phyloP scores from a whole-genome alignment of 1,284 basidiomycete genomes.

The Schizophyllum amplum region DNA sequence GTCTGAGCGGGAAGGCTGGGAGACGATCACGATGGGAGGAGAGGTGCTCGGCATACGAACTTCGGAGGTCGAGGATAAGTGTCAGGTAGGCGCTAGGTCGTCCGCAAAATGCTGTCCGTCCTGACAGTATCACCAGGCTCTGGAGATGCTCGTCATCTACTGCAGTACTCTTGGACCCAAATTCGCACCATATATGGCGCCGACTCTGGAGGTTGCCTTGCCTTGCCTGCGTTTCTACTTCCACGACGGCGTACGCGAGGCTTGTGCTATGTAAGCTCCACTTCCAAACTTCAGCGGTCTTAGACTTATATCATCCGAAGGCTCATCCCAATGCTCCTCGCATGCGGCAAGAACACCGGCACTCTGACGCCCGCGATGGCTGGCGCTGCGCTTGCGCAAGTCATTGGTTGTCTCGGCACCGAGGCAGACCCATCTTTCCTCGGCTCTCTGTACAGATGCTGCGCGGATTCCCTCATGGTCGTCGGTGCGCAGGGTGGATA shows the following conservation, averaged over 20 bases:
- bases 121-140: slow-evolving; percentile 31
- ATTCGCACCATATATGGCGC: slow-evolving; percentile 68
- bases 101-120: neutral
- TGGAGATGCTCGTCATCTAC: slow-evolving; percentile 77
- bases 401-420: slow-evolving; percentile 52
- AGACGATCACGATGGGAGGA: slow-evolving; percentile 68
- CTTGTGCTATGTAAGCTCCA: slow-evolving; percentile 53
- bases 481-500: slow-evolving; percentile 20
- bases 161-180: slow-evolving; percentile 59
- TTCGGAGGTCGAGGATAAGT: slow-evolving; percentile 79
- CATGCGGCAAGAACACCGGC: slow-evolving; percentile 61
- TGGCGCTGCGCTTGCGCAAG: slow-evolving; percentile 55
- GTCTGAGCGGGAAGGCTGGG: slow-evolving; percentile 67
- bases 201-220: slow-evolving; percentile 64
- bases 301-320: slow-evolving; percentile 26
- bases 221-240: slow-evolving; percentile 68
- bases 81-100: slow-evolving; percentile 30
- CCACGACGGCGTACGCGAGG: slow-evolving; percentile 79
- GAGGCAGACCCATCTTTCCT: slow-evolving; percentile 72
- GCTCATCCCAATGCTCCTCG: slow-evolving; percentile 65
- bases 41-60: slow-evolving; percentile 72
- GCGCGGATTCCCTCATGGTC: slow-evolving; percentile 59
- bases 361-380: slow-evolving; percentile 68
- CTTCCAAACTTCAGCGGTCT: neutral
- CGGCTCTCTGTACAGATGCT: slow-evolving; percentile 68